phyloP scores from a whole-genome alignment of 2,329 filamentous ascomycete genomes.

The Epichloe amarillans region DNA sequence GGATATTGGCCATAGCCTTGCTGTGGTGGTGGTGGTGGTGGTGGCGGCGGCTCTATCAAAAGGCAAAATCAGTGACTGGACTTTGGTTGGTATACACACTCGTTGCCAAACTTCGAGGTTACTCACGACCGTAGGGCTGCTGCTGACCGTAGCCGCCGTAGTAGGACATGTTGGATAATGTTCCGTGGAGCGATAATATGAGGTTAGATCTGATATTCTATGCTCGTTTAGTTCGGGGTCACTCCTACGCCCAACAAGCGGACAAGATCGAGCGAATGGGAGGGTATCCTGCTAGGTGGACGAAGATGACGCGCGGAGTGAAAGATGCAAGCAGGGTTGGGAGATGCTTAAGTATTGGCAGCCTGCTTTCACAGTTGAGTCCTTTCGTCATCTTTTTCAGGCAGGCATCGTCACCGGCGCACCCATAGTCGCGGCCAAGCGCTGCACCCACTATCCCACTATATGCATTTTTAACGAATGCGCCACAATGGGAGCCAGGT shows the following conservation, averaged over 20 bases:
- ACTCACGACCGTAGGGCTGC: conserved; percentile 23
- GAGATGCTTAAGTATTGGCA: conserved; percentile 1
- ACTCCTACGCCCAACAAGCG: background rate
- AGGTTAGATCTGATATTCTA: background rate
- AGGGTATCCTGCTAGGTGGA: background rate
- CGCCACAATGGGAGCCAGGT: no score
- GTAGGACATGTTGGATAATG: conserved; percentile 20
- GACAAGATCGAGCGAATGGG: background rate
- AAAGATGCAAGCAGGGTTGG: background rate
- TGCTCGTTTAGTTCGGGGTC: background rate
- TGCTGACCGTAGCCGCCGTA: conserved; percentile 15
- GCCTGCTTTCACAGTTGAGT: background rate
- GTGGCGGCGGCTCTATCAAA: conserved; percentile 19
- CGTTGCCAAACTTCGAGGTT: background rate
- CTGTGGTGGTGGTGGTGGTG: conserved; percentile 17
- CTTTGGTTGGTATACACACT: background rate
- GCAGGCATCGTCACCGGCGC: no score
- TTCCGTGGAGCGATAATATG: background rate
- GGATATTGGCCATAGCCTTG: conserved; percentile 23
- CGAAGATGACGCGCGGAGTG: background rate
- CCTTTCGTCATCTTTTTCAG: no score
- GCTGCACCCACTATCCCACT: no score
- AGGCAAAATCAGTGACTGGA: background rate
- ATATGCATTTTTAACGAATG: no score
- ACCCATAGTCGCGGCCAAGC: no score